phyloP scores from a whole-genome alignment of 1,284 basidiomycete genomes.

The Volvariella volvacea region DNA sequence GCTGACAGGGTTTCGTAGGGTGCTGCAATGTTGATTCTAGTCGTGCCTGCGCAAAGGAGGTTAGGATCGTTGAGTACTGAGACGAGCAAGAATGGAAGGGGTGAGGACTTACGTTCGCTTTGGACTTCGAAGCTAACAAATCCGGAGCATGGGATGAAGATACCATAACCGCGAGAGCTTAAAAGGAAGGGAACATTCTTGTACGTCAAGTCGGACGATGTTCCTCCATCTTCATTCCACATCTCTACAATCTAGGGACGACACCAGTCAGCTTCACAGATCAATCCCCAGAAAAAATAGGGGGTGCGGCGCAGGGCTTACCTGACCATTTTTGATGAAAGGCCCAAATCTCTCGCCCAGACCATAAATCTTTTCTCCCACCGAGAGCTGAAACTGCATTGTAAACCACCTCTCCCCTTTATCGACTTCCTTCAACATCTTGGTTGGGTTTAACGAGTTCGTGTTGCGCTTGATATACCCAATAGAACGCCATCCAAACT shows the following conservation, averaged over 20 bases:
- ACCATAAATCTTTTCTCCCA: constrained; percentile 54
- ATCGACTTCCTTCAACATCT: constrained; percentile 21
- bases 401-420: constrained; percentile 41
- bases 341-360: constrained; percentile 53
- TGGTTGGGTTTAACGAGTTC: constrained; percentile 31
- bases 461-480: constrained; percentile 23
- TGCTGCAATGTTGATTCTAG: constrained; percentile 47
- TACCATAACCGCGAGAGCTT: constrained; percentile 47
- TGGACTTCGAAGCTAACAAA: constrained; percentile 30
- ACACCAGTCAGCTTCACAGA: background rate
- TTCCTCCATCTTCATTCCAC: constrained; percentile 54
- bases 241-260: constrained; percentile 35
- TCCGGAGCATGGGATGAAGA: constrained; percentile 53
- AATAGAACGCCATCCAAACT: constrained; percentile 22
- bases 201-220: constrained; percentile 49
- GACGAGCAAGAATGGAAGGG: background rate
- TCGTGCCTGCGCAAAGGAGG: constrained; percentile 19
- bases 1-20: constrained; percentile 46
- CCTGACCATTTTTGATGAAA: constrained; percentile 52
- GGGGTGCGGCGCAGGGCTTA: background rate
- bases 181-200: constrained; percentile 50
- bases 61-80: constrained; percentile 1
- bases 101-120: constrained; percentile 18
- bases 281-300: background rate
- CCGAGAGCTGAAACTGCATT: constrained; percentile 47